Conservation (phyloP, 164 flowering plant species). For the Aristolochia contorta region DNA sequence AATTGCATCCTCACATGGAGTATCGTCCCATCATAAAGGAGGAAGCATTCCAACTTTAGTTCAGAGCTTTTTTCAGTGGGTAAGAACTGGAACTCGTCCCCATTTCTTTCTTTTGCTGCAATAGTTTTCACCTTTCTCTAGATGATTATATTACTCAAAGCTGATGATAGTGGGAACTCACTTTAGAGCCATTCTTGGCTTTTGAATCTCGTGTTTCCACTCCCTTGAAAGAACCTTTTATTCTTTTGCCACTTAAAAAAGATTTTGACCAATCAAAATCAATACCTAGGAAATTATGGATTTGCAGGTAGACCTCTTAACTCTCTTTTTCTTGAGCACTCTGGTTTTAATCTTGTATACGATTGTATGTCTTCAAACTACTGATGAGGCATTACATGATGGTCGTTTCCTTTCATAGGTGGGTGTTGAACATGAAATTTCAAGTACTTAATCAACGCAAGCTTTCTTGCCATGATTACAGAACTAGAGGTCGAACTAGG, state of each 20-base stretch:
- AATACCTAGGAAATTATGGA: no score
- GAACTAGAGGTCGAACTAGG: no score
- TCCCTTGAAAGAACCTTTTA: not conserved
- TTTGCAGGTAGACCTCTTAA: no score
- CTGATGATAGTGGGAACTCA: slow-evolving; percentile 2
- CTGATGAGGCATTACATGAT: no score
- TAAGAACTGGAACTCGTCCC: not conserved
- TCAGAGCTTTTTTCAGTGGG: not conserved
- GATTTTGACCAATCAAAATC: no score
- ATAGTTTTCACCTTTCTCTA: slow-evolving; percentile 1
- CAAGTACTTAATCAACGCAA: no score
- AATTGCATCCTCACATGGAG: not conserved
- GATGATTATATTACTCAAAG: not conserved
- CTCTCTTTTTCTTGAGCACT: no score
- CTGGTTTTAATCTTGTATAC: no score
- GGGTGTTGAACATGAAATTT: no score
- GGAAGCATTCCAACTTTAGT: slow-evolving; percentile 1
- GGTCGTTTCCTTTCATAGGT: no score
- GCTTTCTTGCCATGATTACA: no score
- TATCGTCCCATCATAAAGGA: not conserved
- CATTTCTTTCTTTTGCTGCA: not conserved
- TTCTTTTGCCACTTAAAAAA: not conserved
- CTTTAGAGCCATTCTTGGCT: slow-evolving; percentile 2
- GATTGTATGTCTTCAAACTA: no score
- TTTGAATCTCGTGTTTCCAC: not conserved